Evolutionary conservation across 257 asterid genomes (phyloP).

Genomic region (Petunia axillaris): DNA sequence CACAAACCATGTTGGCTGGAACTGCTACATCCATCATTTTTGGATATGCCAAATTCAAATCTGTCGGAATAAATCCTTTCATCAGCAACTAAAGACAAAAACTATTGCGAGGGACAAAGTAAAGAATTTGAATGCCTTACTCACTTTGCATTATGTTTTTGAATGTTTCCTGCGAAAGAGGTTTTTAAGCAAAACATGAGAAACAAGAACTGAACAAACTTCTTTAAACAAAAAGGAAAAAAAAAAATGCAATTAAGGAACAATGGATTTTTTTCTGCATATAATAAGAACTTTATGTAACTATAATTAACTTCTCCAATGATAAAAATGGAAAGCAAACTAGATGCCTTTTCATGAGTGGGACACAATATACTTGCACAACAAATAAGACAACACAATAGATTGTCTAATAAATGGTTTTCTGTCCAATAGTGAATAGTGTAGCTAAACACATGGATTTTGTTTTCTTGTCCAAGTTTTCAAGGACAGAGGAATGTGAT

Average conservation of each 20-base stretch:
- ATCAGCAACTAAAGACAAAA: not conserved
- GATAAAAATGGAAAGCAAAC: not conserved
- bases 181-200: not conserved
- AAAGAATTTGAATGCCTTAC: constrained; percentile 31
- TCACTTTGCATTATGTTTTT: constrained; percentile 87
- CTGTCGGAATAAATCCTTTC: constrained; percentile 36
- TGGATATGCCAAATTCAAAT: constrained; percentile 83
- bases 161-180: constrained; percentile 72
- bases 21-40: constrained; percentile 93
- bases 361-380: not conserved
- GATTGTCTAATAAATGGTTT: not conserved
- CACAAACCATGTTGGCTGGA: constrained; percentile 94
- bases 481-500: not conserved
- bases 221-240: not conserved
- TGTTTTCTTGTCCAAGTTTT: not conserved
- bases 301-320: not conserved
- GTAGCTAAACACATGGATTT: not conserved
- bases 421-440: not conserved
- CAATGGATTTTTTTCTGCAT: not conserved
- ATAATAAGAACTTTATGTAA: not conserved
- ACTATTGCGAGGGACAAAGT: not conserved
- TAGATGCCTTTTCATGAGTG: not conserved
- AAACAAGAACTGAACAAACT: not conserved
- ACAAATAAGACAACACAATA: not conserved
- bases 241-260: no score